Evolutionary conservation across 257 asterid genomes (phyloP).

Genomic region (Salvia splendens): DNA sequence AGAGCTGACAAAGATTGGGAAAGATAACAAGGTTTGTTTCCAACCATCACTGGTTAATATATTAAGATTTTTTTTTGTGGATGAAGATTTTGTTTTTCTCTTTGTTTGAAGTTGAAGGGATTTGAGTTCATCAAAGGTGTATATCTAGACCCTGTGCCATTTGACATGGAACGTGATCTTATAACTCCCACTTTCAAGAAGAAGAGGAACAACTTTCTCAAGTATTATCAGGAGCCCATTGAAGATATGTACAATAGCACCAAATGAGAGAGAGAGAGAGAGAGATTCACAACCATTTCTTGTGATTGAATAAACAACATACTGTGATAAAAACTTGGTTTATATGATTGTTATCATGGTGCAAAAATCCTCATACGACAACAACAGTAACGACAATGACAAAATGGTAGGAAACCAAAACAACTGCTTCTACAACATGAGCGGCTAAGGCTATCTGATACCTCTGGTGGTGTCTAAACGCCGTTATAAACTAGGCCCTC

Average conservation of each 20-base stretch:
- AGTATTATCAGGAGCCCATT: slow-evolving; percentile 48
- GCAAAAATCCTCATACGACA: slow-evolving; percentile 30
- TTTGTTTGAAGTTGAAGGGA: slow-evolving; percentile 60
- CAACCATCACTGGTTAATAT: background rate
- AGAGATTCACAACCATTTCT: no score
- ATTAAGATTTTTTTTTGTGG: background rate
- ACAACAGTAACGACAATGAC: background rate
- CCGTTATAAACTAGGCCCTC: slow-evolving; percentile 36
- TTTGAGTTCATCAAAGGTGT: slow-evolving; percentile 72
- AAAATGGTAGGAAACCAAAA: background rate
- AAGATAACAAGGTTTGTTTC: slow-evolving; percentile 58
- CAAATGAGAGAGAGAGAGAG: slow-evolving; percentile 36
- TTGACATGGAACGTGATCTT: slow-evolving; percentile 85
- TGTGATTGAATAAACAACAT: background rate
- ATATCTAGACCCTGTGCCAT: slow-evolving; percentile 63
- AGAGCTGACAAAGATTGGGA: slow-evolving; percentile 57
- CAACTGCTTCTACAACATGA: slow-evolving; percentile 34
- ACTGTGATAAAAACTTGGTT: slow-evolving; percentile 36
- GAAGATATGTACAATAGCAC: slow-evolving; percentile 59
- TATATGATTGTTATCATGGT: slow-evolving; percentile 28
- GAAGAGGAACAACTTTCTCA: slow-evolving; percentile 62
- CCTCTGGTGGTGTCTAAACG: slow-evolving; percentile 23
- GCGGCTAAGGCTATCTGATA: slow-evolving; percentile 28
- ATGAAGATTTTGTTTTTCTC: background rate
- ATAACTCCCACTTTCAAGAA: slow-evolving; percentile 83